Evolutionary conservation across 495 filamentous ascomycete genomes (phyloP).

Genomic region (Talaromyces stipitatus): DNA sequence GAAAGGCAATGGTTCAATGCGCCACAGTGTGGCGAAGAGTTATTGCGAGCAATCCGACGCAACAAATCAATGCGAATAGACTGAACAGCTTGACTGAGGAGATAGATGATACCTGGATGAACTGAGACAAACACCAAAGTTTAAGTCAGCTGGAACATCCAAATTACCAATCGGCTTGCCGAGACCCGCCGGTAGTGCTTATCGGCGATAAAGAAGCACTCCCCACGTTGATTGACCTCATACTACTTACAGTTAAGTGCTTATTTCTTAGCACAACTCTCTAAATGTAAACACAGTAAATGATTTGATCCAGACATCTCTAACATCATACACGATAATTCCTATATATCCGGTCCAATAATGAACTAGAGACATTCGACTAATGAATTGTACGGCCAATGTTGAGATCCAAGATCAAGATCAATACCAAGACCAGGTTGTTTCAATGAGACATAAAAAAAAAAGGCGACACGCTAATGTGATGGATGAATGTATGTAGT

Average conservation of each 20-base stretch:
- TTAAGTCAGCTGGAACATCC: no score
- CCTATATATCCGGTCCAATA: background rate
- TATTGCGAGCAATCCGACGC: no score
- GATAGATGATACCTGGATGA: no score
- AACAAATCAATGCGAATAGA: no score
- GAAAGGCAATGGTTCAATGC: background rate
- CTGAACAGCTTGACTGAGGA: no score
- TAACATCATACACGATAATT: background rate
- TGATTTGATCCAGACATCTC: background rate
- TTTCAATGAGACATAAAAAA: constrained; percentile 4
- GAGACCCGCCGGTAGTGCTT: background rate
- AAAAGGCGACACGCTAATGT: constrained; percentile 10
- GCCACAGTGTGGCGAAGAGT: no score
- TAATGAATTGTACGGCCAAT: background rate
- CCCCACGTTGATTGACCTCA: background rate
- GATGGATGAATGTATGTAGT: constrained; percentile 7
- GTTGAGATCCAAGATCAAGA: no score
- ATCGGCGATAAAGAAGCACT: background rate
- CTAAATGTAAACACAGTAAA: background rate
- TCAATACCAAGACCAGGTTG: background rate
- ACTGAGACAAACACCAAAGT: no score
- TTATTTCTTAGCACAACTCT: no score
- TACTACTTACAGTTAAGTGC: no score
- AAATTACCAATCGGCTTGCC: no score
- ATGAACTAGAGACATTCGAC: background rate